Percentiles rank a stretch among this genome's conserved stretches.
Conservation (phyloP, 305 asterid species). For the Fraxinus dipetala region DNA sequence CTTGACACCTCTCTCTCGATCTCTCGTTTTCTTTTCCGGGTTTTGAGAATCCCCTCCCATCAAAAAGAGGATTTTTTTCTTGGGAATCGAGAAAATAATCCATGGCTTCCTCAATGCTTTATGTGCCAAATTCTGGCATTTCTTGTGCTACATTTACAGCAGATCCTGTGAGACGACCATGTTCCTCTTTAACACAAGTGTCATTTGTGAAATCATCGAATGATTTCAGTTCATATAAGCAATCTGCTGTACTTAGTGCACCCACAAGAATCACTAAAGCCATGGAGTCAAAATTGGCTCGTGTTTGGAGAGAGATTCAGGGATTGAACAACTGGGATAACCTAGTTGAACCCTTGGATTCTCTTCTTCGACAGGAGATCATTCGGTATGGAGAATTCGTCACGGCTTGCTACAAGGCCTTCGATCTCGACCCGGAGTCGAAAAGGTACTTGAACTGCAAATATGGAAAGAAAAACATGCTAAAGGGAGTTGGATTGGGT, state of each 20-base stretch:
- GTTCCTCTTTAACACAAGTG: neutral
- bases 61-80: neutral
- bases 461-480: conserved; percentile 39
- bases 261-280: neutral
- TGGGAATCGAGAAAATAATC: neutral
- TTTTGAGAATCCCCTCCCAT: neutral
- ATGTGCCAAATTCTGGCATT: conserved; percentile 12
- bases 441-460: conserved; percentile 59
- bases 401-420: conserved; percentile 56
- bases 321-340: conserved; percentile 56
- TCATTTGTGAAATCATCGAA: conserved; percentile 13
- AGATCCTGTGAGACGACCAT: neutral
- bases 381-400: conserved; percentile 65
- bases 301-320: conserved; percentile 55
- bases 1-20: neutral
- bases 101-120: conserved; percentile 27
- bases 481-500: conserved; percentile 41
- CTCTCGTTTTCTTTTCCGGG: neutral
- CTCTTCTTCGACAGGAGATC: conserved; percentile 48
- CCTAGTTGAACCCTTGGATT: conserved; percentile 51
- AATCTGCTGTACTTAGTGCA: neutral
- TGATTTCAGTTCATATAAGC: neutral
- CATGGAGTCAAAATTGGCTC: conserved; percentile 22
- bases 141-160: conserved; percentile 18
- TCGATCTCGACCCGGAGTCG: conserved; percentile 53